Percentiles rank a stretch among this genome's conserved stretches.
Evolutionary conservation across 306 rosid genomes (phyloP).

Genomic region (Astragalus membranaceus): DNA sequence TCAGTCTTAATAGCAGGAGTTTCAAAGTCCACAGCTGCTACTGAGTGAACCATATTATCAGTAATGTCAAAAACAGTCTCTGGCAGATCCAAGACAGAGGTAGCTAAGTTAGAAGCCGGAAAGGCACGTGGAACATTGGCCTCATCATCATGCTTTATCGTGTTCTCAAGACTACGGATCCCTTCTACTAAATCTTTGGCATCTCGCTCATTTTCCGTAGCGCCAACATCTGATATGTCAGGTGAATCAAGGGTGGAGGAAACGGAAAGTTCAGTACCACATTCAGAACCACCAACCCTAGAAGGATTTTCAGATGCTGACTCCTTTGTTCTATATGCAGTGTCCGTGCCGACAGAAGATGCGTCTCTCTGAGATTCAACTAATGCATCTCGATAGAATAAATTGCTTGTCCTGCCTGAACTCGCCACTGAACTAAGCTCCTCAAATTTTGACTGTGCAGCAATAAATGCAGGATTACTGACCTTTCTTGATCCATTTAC

Average conservation of each 20-base stretch:
- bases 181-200: conserved; percentile 40
- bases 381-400: conserved; percentile 38
- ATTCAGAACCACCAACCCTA: conserved; percentile 62
- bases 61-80: conserved; percentile 31
- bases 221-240: conserved; percentile 54
- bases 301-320: conserved; percentile 34
- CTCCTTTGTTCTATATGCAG: conserved; percentile 44
- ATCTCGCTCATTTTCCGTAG: conserved; percentile 38
- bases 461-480: conserved; percentile 58
- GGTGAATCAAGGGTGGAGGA: conserved; percentile 92
- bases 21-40: conserved; percentile 25
- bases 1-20: conserved; percentile 27
- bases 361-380: conserved; percentile 38
- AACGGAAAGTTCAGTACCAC: conserved; percentile 77
- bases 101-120: conserved; percentile 21
- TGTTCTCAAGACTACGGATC: conserved; percentile 26
- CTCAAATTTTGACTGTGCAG: conserved; percentile 65
- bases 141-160: conserved; percentile 23
- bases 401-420: conserved; percentile 32
- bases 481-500: conserved; percentile 53
- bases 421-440: conserved; percentile 39
- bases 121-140: conserved; percentile 19
- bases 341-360: conserved; percentile 24
- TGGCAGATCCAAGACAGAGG: conserved; percentile 27
- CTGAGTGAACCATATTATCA: conserved; percentile 24